Base-by-base conservation (phyloP, 306 rosid species). In the Comarum palustre region DNA sequence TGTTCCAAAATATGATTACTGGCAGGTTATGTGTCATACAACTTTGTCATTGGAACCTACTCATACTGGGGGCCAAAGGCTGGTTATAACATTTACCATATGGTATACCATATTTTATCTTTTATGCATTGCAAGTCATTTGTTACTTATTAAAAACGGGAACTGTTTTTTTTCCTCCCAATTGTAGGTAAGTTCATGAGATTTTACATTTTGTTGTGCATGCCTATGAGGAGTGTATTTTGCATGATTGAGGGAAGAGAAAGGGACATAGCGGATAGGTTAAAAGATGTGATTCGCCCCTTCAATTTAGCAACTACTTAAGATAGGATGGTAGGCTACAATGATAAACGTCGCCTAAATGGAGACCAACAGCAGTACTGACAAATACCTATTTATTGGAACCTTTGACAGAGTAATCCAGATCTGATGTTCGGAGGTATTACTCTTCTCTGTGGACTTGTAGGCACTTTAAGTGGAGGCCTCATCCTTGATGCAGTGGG, bases 61-160 rank as follows among this genome's bases (percentile, higher is more conserved):
- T 89, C 98, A 45, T 94, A 88, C 57, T 94, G 98, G 97, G 98
- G 98, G 2, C 98, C 98, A 6, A 91, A 94, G 83, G 97, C 97
- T 72, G 98, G 97, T 73, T 94, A 82, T 75, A 88, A 79, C 74
- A 94, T 94, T 82, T 94, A 94, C 73, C 87, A 88, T 62, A 87
- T 94, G 98, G 96, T 90, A 90, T 76, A n/a, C n/a, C n/a, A n/a
- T n/a, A n/a, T n/a, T n/a, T n/a, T n/a, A n/a, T n/a, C n/a, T n/a
- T n/a, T n/a, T n/a, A n/a, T n/a, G n/a, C n/a, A n/a, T n/a, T n/a
- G n/a, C n/a, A n/a, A n/a, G n/a, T n/a, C n/a, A n/a, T n/a, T n/a
- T n/a, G n/a, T n/a, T n/a, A n/a, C n/a, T n/a, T n/a, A n/a, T n/a
- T 61, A 43, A 31, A 65, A 22, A n/a, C n/a, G 36, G 31, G 66